Percentiles rank a stretch among this genome's conserved stretches.
Conservation (phyloP, 805 yeast genomes). For the Sugiyamaella lignohabitans region DNA sequence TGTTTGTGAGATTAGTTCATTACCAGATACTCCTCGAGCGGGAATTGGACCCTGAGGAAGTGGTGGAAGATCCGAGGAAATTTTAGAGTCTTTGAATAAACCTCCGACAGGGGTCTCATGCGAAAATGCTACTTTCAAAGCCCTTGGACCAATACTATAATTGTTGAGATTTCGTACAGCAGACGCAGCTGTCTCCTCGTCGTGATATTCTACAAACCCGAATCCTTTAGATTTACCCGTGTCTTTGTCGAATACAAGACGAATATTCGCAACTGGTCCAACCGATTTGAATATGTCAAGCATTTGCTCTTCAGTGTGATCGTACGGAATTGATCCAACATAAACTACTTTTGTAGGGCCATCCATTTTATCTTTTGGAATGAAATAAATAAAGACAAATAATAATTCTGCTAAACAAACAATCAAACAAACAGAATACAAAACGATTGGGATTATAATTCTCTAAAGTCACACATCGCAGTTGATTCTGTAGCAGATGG, state of each 20-base stretch:
- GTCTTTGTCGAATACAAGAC: conserved; percentile 75
- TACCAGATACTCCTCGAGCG: conserved; percentile 30
- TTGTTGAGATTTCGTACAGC: conserved; percentile 87
- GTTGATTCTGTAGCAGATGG: no score
- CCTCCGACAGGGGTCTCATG: conserved; percentile 37
- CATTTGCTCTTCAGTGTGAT: conserved; percentile 91
- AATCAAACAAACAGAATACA: not conserved
- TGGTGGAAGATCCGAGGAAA: conserved; percentile 4
- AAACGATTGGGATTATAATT: not conserved
- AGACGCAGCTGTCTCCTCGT: conserved; percentile 78
- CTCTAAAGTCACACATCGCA: no score
- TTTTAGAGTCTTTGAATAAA: conserved; percentile 17
- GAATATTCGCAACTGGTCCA: conserved; percentile 75
- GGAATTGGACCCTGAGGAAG: conserved; percentile 51
- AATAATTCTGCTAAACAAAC: not conserved
- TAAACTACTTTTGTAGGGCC: conserved; percentile 43
- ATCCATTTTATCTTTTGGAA: not conserved
- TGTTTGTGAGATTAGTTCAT: conserved; percentile 42
- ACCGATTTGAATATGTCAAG: conserved; percentile 75
- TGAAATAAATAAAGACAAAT: not conserved
- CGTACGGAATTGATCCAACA: conserved; percentile 86
- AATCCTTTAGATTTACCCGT: conserved; percentile 81
- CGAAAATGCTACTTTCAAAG: conserved; percentile 67
- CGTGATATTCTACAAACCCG: conserved; percentile 79
- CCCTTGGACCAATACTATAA: conserved; percentile 65